phyloP scores from a whole-genome alignment of 2,329 filamentous ascomycete genomes.

The Diatrype stigma region DNA sequence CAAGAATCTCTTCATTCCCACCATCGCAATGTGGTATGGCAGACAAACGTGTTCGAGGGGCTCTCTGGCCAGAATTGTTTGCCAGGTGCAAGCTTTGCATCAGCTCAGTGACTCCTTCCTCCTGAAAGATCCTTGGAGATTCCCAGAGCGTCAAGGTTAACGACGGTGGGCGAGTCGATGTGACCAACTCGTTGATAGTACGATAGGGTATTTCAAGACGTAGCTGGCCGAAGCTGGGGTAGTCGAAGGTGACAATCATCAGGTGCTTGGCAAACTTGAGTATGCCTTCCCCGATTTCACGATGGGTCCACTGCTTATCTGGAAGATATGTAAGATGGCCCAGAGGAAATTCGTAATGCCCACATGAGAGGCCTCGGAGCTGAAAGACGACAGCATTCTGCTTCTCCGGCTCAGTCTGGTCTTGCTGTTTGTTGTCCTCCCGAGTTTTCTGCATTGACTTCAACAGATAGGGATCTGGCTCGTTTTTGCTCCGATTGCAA shows the following conservation, averaged over 20 bases:
- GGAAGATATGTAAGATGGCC: constrained; percentile 37
- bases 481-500: constrained; percentile 33
- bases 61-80: constrained; percentile 1
- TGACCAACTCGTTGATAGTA: constrained; percentile 43
- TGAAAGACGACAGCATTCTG: constrained; percentile 17
- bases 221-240: constrained; percentile 9
- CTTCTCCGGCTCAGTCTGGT: constrained; percentile 14
- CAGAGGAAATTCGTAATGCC: constrained; percentile 41
- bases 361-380: constrained; percentile 34
- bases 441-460: constrained; percentile 29
- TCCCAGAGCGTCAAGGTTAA: constrained; percentile 49
- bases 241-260: constrained; percentile 35
- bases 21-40: constrained; percentile 20
- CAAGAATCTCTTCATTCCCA: constrained; percentile 30
- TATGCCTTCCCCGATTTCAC: constrained; percentile 18
- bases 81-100: constrained; percentile 12
- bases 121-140: constrained; percentile 45
- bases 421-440: constrained; percentile 22
- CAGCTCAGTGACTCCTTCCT: constrained; percentile 23
- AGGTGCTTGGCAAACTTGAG: constrained; percentile 38
- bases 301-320: constrained; percentile 37
- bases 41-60: constrained; percentile 26
- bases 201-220: constrained; percentile 46
- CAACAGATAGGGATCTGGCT: constrained; percentile 31
- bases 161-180: constrained; percentile 28